phyloP scores from a whole-genome alignment of 106 monocot genomes.

The Allium cepa region DNA sequence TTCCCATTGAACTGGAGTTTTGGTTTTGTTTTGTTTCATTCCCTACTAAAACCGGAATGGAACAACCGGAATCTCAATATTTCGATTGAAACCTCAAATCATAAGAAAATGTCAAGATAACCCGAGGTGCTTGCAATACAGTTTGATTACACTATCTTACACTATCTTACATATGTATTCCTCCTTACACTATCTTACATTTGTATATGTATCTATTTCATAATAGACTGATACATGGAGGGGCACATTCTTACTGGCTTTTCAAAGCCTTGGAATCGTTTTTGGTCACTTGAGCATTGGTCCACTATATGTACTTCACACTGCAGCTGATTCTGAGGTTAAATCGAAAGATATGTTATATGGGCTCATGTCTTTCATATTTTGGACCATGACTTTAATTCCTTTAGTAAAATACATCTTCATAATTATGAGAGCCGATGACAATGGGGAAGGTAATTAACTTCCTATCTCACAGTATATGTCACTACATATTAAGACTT shows the following conservation, averaged over 20 bases:
- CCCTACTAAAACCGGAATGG: no score
- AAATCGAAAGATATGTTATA: constrained; percentile 8
- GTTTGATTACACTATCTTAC: neutral
- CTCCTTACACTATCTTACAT: neutral
- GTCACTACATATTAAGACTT: no score
- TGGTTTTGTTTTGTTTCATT: no score
- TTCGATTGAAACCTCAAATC: no score
- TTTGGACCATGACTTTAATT: constrained; percentile 23
- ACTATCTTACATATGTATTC: no score
- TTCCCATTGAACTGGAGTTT: no score
- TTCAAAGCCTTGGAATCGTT: constrained; percentile 25
- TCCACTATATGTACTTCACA: constrained; percentile 11
- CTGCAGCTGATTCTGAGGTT: neutral
- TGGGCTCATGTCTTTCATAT: constrained; percentile 23
- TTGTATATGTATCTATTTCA: neutral
- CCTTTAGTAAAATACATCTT: constrained; percentile 15
- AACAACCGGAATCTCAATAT: no score
- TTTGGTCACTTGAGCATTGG: constrained; percentile 28
- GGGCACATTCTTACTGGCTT: constrained; percentile 12
- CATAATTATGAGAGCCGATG: constrained; percentile 17
- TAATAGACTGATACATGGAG: constrained; percentile 15
- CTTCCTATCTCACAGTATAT: no score
- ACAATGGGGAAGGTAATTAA: constrained; percentile 26
- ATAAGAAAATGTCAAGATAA: neutral
- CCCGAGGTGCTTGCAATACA: neutral